These are phyloP conservation scores for Cerioporus squamosus DNA, from an alignment of 1,284 basidiomycete species.

Conservation along the genomic window DNA sequence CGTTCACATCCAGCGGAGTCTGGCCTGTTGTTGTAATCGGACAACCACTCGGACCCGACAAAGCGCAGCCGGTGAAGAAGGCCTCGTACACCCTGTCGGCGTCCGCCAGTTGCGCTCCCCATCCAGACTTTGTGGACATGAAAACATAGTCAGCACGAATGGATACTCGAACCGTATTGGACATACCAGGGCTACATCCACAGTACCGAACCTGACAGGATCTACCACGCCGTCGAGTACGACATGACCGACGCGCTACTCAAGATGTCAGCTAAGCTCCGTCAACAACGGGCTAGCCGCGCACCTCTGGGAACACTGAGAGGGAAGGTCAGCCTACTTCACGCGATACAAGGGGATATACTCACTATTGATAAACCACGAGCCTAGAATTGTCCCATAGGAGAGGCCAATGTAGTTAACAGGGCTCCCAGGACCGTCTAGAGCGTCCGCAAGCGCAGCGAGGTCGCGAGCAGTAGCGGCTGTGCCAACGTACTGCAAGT, in stretches of 20 bases:
- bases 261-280: not conserved
- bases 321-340: not conserved
- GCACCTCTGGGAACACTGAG: constrained; percentile 4
- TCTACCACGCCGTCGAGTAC: constrained; percentile 13
- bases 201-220: not conserved
- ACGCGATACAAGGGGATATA: not conserved
- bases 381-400: constrained; percentile 20
- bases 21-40: constrained; percentile 1
- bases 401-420: constrained; percentile 20
- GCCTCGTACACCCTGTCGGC: constrained; percentile 15
- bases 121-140: constrained; percentile 1
- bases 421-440: constrained; percentile 15
- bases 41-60: constrained; percentile 15
- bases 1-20: constrained; percentile 10
- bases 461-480: constrained; percentile 24
- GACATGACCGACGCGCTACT: constrained; percentile 14
- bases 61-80: constrained; percentile 18
- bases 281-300: not conserved
- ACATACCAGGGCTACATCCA: constrained; percentile 4
- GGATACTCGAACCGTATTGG: not conserved
- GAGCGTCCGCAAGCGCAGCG: constrained; percentile 20
- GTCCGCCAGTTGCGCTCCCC: not conserved
- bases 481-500: constrained; percentile 20
- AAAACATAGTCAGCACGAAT: not conserved
- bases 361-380: constrained; percentile 25